Evolutionary conservation across 2,329 filamentous ascomycete species (phyloP), one percentile per base, ranked within the genome.

Genomic region (Calcarisporium arbuscula): DNA sequence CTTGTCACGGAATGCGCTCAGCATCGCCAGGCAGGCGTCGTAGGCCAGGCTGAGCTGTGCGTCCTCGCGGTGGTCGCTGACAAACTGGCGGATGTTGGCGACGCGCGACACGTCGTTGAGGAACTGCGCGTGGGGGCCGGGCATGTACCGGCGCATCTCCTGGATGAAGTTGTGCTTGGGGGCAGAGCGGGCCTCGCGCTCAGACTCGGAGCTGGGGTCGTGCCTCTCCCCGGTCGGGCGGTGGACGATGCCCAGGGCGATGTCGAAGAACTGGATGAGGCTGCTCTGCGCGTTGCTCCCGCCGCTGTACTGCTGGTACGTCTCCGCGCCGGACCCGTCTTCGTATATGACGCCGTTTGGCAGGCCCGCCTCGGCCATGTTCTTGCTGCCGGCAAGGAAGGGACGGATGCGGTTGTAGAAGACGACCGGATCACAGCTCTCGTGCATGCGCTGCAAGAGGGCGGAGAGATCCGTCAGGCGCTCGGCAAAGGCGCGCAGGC

Each of bases 101-200:
- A 95, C 80, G 12, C 67, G 67, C 32, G 77, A 71, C 10, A 95
- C 80, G 43, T 94, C 83, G 44, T 84, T 74, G 4, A 98, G 71
- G 63, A 98, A 98, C 26, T 85, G 80, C 4, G 88, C 83, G 54
- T 98, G 92, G 0, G 84, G 77, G 1, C 88, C 90, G 0, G 92
- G 92, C 92, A 98, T 98, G 63, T 98, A 98, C 29, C 76, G 76
- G 39, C 90, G 83, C 92, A 98, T 98, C 46, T 98, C 92, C 53
- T 85, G 79, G 53, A 98, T 90, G 64, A 98, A 98, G 52, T 92
- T 94, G 63, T 95, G 35, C 64, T 62, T 45, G 38, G 54, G 37
- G 27, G 50, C 42, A 34, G 42, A 65, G 49, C 51, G 50, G 6
- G 53, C 48, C 28, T 73, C 71, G 33, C 67, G 66, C 22, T 69